Conservation (phyloP, 805 yeast genomes). For the Blastobotrys robertii region DNA sequence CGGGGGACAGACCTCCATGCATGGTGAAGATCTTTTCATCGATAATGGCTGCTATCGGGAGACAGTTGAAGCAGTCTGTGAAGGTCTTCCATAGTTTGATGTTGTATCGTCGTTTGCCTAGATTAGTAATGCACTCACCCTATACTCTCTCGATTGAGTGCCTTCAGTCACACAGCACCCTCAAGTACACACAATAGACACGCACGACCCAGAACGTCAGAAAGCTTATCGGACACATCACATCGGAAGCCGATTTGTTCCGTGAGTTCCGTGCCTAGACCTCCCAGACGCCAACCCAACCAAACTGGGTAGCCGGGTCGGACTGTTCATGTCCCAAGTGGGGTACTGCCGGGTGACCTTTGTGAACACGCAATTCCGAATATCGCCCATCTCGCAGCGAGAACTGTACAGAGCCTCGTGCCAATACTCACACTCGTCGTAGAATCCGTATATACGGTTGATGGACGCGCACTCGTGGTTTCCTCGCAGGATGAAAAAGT, state of each 20-base stretch:
- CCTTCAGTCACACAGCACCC: too few relatives aligned
- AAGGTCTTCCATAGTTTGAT: conserved; percentile 98
- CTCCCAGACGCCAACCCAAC: too few relatives aligned
- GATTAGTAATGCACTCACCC: conserved; percentile 16
- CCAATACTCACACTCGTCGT: conserved; percentile 78
- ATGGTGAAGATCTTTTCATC: conserved; percentile 97
- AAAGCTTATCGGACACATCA: too few relatives aligned
- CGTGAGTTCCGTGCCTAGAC: too few relatives aligned
- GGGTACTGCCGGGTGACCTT: too few relatives aligned
- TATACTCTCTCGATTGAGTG: too few relatives aligned
- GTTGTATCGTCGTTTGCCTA: conserved; percentile 84
- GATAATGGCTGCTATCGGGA: conserved; percentile 96
- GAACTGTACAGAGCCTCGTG: conserved; percentile 27
- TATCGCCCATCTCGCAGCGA: conserved; percentile 25
- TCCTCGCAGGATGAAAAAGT: conserved; percentile 92
- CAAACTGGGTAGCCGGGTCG: too few relatives aligned
- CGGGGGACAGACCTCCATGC: conserved; percentile 99
- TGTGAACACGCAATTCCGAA: too few relatives aligned
- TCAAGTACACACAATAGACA: too few relatives aligned
- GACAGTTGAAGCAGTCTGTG: conserved; percentile 96
- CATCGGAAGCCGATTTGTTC: too few relatives aligned
- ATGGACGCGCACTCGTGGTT: conserved; percentile 98
- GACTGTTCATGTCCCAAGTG: too few relatives aligned
- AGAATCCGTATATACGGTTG: conserved; percentile 95
- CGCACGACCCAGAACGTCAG: too few relatives aligned